Base-by-base conservation (phyloP, 2,329 filamentous ascomycete genomes). In the Xylariaceae sp. region DNA sequence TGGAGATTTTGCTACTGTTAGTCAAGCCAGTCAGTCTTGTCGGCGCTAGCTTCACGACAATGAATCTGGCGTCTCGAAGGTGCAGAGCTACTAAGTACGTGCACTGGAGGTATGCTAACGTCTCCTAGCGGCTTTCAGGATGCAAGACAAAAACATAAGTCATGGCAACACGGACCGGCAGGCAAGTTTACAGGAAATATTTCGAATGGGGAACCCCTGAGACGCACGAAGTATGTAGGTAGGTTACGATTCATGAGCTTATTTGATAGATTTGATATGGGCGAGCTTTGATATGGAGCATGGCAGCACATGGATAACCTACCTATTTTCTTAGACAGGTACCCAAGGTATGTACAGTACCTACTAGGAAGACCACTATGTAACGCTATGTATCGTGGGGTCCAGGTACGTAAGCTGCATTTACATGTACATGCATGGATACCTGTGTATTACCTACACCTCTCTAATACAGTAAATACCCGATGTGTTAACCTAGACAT, bases 1-100 rank as follows among this genome's bases (percentile, higher is more conserved):
- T 56, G 54, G 60, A 50, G 57, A 57, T 46, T 14, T 42, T 57
- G 40, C 44, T 32, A 44, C 21, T 37, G 23, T 26, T 26, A 57
- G 48, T 47, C 53, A 40, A 59, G 40, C 41, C 23, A 26, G 32
- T 16, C 32, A 12, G 32, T 37, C 32, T 37, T 37, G 32, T 16
- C 32, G 32, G 32, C 32, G 32, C n/a, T 16, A 51, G 43, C 49
- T 56, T 59, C 56, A 53, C 40, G 40, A 59, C 56, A 49, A 55
- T 54, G 52, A 57, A 40, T 16, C 54, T 48, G 43, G 16, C 5
- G 32, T 16, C 9, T 37, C 32, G 32, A 37, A 37, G 6, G 32
- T 16, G 32, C 3, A 16, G 32, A 37, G 32, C 32, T 37, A 16
- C 32, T 37, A 10, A 16, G 32, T 7, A 16, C 14, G 14, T 3